Evolutionary conservation across 2,329 filamentous ascomycete species (phyloP), one percentile per base, ranked within the genome.

Genomic region (Trichoderma sp.): DNA sequence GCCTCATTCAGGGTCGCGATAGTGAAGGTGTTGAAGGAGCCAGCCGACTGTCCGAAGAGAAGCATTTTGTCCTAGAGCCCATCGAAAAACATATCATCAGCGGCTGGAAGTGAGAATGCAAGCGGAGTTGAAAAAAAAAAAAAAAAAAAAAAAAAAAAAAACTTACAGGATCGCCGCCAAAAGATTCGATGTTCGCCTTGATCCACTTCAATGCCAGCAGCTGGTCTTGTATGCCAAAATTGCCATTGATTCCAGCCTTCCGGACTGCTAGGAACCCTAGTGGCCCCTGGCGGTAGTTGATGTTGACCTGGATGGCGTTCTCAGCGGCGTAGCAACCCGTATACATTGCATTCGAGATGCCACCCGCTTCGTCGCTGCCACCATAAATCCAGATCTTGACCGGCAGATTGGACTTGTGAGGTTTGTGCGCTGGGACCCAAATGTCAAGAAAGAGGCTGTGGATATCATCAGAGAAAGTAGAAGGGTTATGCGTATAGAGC

Each of bases 81-180:
- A 22, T 48, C 19, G 19, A 22, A 22, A 22, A 48, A 6, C 10
- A 13, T 22, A 7, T 7, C 2, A 22, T 48, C 12, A 48, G 42
- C 22, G 42, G 22, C 17, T 48, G 27, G 45, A 25, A 19, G 6
- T 34, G 48, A 48, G 12, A 5, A 48, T 32, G 5, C n/a, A 10
- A 22, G 7, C 6, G 13, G 7, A 22, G 15, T 25, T 22, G 4
- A 35, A 9, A 32, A 17, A 35, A 9, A 32, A 17, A n/a, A n/a
- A n/a, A n/a, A n/a, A n/a, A n/a, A n/a, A n/a, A n/a, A n/a, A n/a
- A n/a, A n/a, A n/a, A n/a, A n/a, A n/a, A n/a, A n/a, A 50, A 25
- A 17, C 42, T 37, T 25, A 50, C 70, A 0, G 78, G 53, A 69
- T 84, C 78, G 10, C 83, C 83, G 5, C 78, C 78, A 68, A 84